A percentile compares a stretch with the other conserved stretches of the same genome.
phyloP scores from a whole-genome alignment of 176 grass and related monocot species.

The Hyparrhenia diplandra region DNA sequence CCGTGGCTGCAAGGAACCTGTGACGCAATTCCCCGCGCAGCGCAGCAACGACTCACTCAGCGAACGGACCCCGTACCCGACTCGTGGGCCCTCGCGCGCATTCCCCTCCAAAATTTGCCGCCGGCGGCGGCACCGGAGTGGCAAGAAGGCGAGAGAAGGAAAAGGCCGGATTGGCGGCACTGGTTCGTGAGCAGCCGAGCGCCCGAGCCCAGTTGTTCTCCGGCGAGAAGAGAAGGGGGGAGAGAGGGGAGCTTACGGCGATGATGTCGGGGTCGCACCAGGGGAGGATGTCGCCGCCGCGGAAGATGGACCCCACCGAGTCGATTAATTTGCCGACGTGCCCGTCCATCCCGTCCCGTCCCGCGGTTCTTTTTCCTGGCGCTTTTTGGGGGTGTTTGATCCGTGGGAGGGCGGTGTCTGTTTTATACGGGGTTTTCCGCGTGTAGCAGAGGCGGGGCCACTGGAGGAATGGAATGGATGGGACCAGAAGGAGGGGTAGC shows the following conservation, averaged over 20 bases:
- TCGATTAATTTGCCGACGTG: constrained; percentile 52
- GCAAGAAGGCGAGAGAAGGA: not conserved
- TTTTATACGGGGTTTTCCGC: constrained; percentile 22
- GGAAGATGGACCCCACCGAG: constrained; percentile 76
- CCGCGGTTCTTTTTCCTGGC: not conserved
- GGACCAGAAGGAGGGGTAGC: not conserved
- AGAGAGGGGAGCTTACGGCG: constrained; percentile 41
- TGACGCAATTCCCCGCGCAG: too few relatives aligned
- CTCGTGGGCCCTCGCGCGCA: not conserved
- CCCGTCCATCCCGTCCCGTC: constrained; percentile 31
- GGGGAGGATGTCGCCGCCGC: constrained; percentile 58
- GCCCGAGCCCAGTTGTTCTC: not conserved
- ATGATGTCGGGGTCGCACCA: constrained; percentile 79
- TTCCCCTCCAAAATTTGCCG: not conserved
- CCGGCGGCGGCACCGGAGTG: too few relatives aligned
- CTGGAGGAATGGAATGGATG: too few relatives aligned
- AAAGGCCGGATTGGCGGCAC: not conserved
- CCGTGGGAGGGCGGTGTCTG: not conserved
- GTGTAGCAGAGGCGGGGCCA: too few relatives aligned
- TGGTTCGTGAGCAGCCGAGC: not conserved
- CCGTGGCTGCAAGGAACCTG: too few relatives aligned
- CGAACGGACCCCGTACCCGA: too few relatives aligned
- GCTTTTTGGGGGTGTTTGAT: constrained; percentile 7
- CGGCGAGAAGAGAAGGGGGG: not conserved
- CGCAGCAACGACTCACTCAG: too few relatives aligned